Percentiles rank a stretch among this genome's conserved stretches.
These are phyloP conservation scores for Kodamaea lidongshanica DNA, from an alignment of 805 yeast genomes.

Conservation along the genomic window DNA sequence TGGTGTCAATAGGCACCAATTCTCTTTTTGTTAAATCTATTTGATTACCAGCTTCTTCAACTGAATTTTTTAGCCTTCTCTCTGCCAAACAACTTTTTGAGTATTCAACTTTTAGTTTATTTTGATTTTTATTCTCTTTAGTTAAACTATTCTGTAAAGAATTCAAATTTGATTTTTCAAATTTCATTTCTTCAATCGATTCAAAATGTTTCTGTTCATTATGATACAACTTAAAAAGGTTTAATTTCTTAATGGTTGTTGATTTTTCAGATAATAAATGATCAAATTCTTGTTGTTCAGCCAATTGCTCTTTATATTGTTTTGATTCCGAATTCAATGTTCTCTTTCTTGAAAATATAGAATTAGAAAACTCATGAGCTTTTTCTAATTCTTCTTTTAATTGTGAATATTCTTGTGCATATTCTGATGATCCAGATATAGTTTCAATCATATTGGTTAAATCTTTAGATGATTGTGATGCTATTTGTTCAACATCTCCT, in stretches of 20 bases:
- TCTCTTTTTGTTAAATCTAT: constrained; percentile 42
- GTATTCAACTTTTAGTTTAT: constrained; percentile 31
- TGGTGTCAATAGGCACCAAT: constrained; percentile 58
- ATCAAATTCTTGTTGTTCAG: constrained; percentile 65
- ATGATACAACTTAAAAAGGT: constrained; percentile 63
- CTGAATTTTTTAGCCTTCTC: constrained; percentile 34
- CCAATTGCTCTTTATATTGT: constrained; percentile 70
- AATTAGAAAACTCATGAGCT: constrained; percentile 58
- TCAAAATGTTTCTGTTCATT: constrained; percentile 40
- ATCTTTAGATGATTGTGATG: constrained; percentile 76
- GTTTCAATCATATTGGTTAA: constrained; percentile 71
- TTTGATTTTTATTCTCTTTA: constrained; percentile 22
- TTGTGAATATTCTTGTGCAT: constrained; percentile 57
- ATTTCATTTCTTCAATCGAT: constrained; percentile 26
- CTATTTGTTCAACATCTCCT: constrained; percentile 93
- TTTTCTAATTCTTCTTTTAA: constrained; percentile 58
- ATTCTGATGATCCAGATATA: constrained; percentile 75
- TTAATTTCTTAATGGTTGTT: constrained; percentile 41
- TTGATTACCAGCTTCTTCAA: constrained; percentile 30
- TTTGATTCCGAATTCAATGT: constrained; percentile 66
- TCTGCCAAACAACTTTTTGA: constrained; percentile 41
- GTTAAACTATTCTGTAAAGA: constrained; percentile 23
- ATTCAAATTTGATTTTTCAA: constrained; percentile 33
- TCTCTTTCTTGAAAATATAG: constrained; percentile 63
- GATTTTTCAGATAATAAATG: constrained; percentile 45